Evolutionary conservation across 2,329 filamentous ascomycete genomes (phyloP), one percentile per base, ranked within the genome.

Genomic region (Aspergillus sp.): DNA sequence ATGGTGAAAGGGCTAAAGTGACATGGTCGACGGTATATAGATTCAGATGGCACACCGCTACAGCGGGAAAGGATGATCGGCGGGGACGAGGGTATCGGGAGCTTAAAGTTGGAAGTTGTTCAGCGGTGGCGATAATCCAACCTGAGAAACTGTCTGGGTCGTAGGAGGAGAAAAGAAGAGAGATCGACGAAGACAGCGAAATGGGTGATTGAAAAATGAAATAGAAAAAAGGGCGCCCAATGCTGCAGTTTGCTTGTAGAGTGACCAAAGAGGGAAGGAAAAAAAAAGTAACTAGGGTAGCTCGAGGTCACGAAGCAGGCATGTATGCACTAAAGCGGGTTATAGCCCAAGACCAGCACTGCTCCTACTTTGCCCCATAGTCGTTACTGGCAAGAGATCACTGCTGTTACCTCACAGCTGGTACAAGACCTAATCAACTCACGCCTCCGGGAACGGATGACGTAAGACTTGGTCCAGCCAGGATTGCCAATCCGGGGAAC

Each of bases 1-100:
- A 75, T 75, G 62, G 54, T 75, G 67, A 62, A 48, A 52, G 45
- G 56, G 56, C 60, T 62, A 57, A 59, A 61, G 58, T 60, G 59
- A 68, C 70, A 72, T 72, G 61, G 64, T 71, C 66, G 50, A 40
- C 51, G 23, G 38, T 40, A 42, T 53, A 47, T 43, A 50, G 52
- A 47, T 29, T 54, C 38, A 34, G 31, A 20, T 34, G 46, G 44
- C 38, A 49, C 45, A 49, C 50, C 42, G 53, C 42, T 53, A 47
- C 53, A 55, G 52, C 50, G 44, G 48, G 47, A 46, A 47, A 45
- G 48, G 52, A 49, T 53, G 51, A 11, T 48, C 13, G 17, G 31
- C 19, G 29, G 29, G 46, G 46, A 49, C 45, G 53, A 47, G 44
- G 32, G 31, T 29, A 50, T 34, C 53, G 36, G 34, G 41, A 38